Evolutionary conservation across 2,329 filamentous ascomycete species (phyloP), one percentile per base, ranked within the genome.

Genomic region (Colletotrichum eleusines): DNA sequence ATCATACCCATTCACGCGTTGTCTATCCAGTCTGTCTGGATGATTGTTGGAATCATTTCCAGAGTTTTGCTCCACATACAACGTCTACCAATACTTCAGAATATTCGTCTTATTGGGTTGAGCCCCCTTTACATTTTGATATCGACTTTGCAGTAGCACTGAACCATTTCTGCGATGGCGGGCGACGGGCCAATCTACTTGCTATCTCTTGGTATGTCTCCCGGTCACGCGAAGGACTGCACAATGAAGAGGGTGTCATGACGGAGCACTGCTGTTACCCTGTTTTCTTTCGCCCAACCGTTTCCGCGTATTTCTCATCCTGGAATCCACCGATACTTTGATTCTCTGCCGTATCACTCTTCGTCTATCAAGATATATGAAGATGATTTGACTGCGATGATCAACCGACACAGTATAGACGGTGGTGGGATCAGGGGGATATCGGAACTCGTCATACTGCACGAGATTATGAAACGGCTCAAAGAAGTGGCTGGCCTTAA

Each of bases 361-460:
- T 33, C 7, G 18, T 11, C 18, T 5, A 33, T n/a, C 11, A 31
- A n/a, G 5, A 23, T 14, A 12, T 35, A 23, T 5, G 20, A 55
- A 38, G 20, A 23, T 35, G 31, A n/a, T 12, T 16, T 1, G n/a
- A 35, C 12, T 4, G 20, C 33, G 11, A 18, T 31, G 16, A 20
- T 28, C 11, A 20, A 33, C 2, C 33, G n/a, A 54, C 40, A 35
- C 33, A 7, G 40, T 5, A n/a, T 62, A 57, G 33, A 58, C n/a
- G 44, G 63, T 2, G 69, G 63, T 26, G 57, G 64, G 2, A 60
- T 61, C 7, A 66, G 53, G 35, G 68, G 77, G 0, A 54, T 78
- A 26, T 78, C 75, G 3, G 76, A 74, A 53, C 74, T 77, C 28
- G 42, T 76, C 11, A 75, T 78, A 50, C 69, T 78, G 1, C 66